These are phyloP conservation scores for Sechiopsis laciniata DNA, from an alignment of 306 rosid species.

Conservation along the genomic window DNA sequence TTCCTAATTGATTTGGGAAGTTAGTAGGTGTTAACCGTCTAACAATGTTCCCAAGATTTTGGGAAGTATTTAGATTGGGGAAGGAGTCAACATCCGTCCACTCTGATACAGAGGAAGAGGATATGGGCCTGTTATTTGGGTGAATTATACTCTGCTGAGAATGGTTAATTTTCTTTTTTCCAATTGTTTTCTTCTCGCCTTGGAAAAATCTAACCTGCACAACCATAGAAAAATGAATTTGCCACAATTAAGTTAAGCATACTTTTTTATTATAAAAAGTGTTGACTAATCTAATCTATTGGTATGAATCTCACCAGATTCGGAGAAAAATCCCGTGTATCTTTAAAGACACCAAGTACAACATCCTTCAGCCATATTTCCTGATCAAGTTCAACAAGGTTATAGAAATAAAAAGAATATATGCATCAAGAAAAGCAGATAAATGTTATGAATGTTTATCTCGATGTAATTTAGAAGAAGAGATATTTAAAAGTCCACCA, in stretches of 20 bases:
- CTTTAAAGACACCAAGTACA: slow-evolving; percentile 67
- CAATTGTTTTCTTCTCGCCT: slow-evolving; percentile 48
- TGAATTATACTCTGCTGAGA: slow-evolving; percentile 37
- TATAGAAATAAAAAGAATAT: slow-evolving; percentile 40
- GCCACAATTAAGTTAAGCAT: not conserved
- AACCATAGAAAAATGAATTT: slow-evolving; percentile 22
- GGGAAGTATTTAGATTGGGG: slow-evolving; percentile 52
- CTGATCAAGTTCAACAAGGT: slow-evolving; percentile 57
- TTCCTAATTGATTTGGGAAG: slow-evolving; percentile 53
- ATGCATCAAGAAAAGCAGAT: slow-evolving; percentile 32
- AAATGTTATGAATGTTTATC: not conserved
- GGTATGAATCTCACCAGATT: slow-evolving; percentile 64
- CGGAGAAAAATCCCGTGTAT: slow-evolving; percentile 67
- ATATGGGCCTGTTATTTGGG: slow-evolving; percentile 61
- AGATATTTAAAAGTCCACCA: not conserved
- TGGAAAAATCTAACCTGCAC: slow-evolving; percentile 76
- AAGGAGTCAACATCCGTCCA: slow-evolving; percentile 49
- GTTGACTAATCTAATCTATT: not conserved
- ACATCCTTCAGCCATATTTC: slow-evolving; percentile 89
- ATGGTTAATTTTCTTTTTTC: slow-evolving; percentile 48
- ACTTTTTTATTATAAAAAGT: not conserved
- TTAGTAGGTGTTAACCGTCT: slow-evolving; percentile 79
- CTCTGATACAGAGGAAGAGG: slow-evolving; percentile 48
- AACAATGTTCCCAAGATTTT: slow-evolving; percentile 60
- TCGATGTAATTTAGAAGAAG: not conserved